These are phyloP conservation scores for Coemansia sp. DNA, from an alignment of 192 early-diverging fungal genomes.

Conservation along the genomic window DNA sequence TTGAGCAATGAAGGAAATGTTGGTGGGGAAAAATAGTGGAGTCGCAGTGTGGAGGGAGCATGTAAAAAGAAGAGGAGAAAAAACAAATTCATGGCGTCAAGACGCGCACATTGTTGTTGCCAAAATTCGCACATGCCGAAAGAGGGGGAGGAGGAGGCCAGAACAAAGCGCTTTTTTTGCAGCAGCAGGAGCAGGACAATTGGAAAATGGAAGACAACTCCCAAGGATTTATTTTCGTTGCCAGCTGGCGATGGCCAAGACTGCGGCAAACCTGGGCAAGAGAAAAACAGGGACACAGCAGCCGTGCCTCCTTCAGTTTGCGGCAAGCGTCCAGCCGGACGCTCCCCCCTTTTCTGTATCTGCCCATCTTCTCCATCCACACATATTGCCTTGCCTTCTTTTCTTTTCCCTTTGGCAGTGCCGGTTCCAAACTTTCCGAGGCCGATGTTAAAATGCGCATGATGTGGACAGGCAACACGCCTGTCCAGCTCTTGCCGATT, in stretches of 20 bases:
- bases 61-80: neutral
- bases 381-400: neutral
- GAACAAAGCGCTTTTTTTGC: constrained; percentile 13
- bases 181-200: neutral
- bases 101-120: constrained; percentile 18
- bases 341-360: neutral
- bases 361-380: neutral
- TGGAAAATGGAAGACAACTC: constrained; percentile 7
- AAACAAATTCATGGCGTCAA: constrained; percentile 8
- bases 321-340: constrained; percentile 3
- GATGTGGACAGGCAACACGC: neutral
- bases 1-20: neutral
- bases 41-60: constrained; percentile 1
- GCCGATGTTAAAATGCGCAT: constrained; percentile 5
- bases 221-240: constrained; percentile 6
- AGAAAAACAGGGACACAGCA: constrained; percentile 10
- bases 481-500: neutral
- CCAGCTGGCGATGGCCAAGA: constrained; percentile 14
- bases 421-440: constrained; percentile 2
- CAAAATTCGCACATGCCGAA: constrained; percentile 29
- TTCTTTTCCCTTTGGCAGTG: neutral
- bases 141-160: neutral
- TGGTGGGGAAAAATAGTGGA: neutral
- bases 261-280: constrained; percentile 4
- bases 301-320: neutral